Conservation (phyloP, 495 filamentous ascomycete genomes). For the Astrocystis sublimbata region DNA sequence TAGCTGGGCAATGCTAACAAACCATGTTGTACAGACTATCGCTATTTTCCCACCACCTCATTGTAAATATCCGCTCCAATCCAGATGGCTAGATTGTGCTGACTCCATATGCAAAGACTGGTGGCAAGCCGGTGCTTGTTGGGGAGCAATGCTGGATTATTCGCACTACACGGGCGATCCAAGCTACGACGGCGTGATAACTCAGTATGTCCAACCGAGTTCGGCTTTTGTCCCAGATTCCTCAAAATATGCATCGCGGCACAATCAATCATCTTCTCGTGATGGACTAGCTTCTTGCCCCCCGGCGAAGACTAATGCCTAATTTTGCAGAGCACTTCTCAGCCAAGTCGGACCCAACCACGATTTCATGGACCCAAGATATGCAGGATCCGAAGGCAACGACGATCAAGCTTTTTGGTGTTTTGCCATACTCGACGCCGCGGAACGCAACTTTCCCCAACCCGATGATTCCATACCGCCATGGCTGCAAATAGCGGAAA, state of each 20-base stretch:
- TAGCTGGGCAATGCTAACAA: slow-evolving; percentile 22
- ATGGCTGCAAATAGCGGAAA: slow-evolving; percentile 60
- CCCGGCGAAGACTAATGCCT: no score
- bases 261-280: background rate
- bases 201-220: slow-evolving; percentile 34
- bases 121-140: slow-evolving; percentile 78
- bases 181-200: slow-evolving; percentile 68
- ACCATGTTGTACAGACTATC: slow-evolving; percentile 34
- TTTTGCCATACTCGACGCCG: slow-evolving; percentile 69
- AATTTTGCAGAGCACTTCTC: slow-evolving; percentile 51
- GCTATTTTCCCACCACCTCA: slow-evolving; percentile 69
- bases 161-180: slow-evolving; percentile 78
- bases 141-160: slow-evolving; percentile 77
- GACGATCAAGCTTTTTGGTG: slow-evolving; percentile 85
- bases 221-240: no score
- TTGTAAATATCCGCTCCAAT: slow-evolving; percentile 46
- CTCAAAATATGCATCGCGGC: no score
- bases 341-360: slow-evolving; percentile 62
- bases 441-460: slow-evolving; percentile 72
- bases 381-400: slow-evolving; percentile 58
- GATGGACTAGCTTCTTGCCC: background rate
- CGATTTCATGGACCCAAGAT: slow-evolving; percentile 57
- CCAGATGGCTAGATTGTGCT: slow-evolving; percentile 15
- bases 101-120: slow-evolving; percentile 58
- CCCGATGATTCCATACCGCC: slow-evolving; percentile 53